Percentiles rank a stretch among this genome's conserved stretches.
These are phyloP conservation scores for Suillus ampliporus DNA, from an alignment of 768 basidiomycete genomes.

Conservation along the genomic window DNA sequence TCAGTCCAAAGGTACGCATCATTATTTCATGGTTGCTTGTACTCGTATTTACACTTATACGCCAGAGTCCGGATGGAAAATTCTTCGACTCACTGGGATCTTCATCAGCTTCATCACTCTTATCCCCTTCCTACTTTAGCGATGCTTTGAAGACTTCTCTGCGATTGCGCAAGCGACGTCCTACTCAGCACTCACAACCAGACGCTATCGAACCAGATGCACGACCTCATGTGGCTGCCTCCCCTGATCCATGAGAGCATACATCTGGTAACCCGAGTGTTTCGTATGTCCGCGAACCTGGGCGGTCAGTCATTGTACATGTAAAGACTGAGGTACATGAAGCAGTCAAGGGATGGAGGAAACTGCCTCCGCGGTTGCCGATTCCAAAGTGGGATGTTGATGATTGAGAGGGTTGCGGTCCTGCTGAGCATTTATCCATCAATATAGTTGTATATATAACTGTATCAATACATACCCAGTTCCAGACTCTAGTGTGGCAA, in stretches of 20 bases:
- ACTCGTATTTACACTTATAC: background rate
- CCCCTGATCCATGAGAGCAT: too few relatives aligned
- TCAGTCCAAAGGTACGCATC: slow-evolving; percentile 6
- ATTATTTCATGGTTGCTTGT: background rate
- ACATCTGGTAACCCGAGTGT: background rate
- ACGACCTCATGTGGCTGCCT: too few relatives aligned
- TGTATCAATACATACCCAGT: background rate
- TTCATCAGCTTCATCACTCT: background rate
- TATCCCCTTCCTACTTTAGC: background rate
- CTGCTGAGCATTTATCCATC: background rate
- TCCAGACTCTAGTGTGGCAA: too few relatives aligned
- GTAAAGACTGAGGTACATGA: background rate
- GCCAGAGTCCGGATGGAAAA: background rate
- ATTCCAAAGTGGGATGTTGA: slow-evolving; percentile 37
- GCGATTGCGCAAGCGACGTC: background rate
- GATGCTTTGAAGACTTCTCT: background rate
- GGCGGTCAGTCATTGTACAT: background rate
- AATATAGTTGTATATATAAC: background rate
- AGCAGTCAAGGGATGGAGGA: slow-evolving; percentile 24
- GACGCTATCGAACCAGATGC: background rate
- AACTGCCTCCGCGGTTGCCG: slow-evolving; percentile 36
- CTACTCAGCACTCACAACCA: background rate
- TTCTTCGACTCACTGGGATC: background rate
- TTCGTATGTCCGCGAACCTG: background rate
- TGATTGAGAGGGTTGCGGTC: background rate